Conservation (phyloP, 345 rosid genomes). For the Pistacia integerrima region DNA sequence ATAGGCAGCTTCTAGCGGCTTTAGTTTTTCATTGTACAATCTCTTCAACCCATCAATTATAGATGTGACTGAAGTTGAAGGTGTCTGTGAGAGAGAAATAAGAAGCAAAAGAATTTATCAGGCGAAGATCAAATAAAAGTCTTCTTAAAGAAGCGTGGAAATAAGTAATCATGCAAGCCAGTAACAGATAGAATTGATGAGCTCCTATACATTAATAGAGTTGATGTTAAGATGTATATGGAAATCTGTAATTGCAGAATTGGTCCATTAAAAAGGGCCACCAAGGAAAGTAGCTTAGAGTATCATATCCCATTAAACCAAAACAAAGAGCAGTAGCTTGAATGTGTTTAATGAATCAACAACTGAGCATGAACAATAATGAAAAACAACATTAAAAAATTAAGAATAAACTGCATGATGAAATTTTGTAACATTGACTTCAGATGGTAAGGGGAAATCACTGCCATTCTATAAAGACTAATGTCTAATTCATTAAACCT, state of each 20-base stretch:
- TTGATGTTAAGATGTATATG: too few relatives aligned
- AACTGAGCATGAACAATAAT: neutral
- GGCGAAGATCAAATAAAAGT: neutral
- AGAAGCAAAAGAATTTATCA: neutral
- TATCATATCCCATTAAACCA: neutral
- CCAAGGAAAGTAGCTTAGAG: too few relatives aligned
- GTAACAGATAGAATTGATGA: too few relatives aligned
- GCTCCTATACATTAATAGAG: too few relatives aligned
- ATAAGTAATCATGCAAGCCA: too few relatives aligned
- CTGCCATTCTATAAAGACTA: neutral
- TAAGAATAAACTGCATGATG: neutral
- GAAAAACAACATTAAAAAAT: neutral
- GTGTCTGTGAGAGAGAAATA: constrained; percentile 33
- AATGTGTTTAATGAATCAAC: neutral
- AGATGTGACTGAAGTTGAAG: constrained; percentile 70
- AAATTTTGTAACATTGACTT: neutral
- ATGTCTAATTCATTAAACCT: neutral
- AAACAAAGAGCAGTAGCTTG: neutral
- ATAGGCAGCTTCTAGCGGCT: constrained; percentile 82
- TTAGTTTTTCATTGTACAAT: constrained; percentile 78
- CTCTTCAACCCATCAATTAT: constrained; percentile 89
- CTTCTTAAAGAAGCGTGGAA: neutral
- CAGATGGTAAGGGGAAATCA: neutral
- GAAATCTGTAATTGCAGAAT: too few relatives aligned
- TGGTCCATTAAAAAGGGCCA: too few relatives aligned